Evolutionary conservation across 148 eudicot species (phyloP).

Genomic region (Linanthus parryae): DNA sequence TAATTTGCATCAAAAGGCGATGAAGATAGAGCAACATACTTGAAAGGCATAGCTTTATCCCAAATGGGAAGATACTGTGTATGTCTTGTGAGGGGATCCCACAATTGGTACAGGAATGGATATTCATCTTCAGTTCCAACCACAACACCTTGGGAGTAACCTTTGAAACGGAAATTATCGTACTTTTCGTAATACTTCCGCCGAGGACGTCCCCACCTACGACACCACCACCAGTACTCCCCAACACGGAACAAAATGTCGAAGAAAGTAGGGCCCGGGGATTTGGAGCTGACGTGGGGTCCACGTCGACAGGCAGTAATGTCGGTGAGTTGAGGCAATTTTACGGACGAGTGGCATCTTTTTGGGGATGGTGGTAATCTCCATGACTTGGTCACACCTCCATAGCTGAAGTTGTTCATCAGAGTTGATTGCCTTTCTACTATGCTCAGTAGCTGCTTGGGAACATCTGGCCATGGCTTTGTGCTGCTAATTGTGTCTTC

Average conservation of each 20-base stretch:
- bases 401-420: constrained; percentile 8
- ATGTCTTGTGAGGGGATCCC: background rate
- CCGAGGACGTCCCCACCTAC: too few species aligned
- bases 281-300: background rate
- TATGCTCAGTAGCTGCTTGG: constrained; percentile 1
- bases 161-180: background rate
- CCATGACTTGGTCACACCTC: constrained; percentile 12
- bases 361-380: background rate
- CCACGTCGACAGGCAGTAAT: background rate
- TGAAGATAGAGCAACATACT: constrained; percentile 3
- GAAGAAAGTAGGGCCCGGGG: background rate
- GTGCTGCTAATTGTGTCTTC: too few species aligned
- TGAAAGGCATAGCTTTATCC: constrained; percentile 8
- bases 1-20: background rate
- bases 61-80: background rate
- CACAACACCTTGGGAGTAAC: constrained; percentile 9
- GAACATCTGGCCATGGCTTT: constrained; percentile 19
- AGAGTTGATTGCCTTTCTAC: constrained; percentile 4
- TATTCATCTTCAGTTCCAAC: background rate
- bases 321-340: constrained; percentile 1
- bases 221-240: constrained; percentile 1
- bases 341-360: too few species aligned
- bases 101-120: background rate
- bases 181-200: too few species aligned
- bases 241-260: background rate